phyloP scores from a whole-genome alignment of 2,329 filamentous ascomycete genomes.

The Talaromyces sp. region DNA sequence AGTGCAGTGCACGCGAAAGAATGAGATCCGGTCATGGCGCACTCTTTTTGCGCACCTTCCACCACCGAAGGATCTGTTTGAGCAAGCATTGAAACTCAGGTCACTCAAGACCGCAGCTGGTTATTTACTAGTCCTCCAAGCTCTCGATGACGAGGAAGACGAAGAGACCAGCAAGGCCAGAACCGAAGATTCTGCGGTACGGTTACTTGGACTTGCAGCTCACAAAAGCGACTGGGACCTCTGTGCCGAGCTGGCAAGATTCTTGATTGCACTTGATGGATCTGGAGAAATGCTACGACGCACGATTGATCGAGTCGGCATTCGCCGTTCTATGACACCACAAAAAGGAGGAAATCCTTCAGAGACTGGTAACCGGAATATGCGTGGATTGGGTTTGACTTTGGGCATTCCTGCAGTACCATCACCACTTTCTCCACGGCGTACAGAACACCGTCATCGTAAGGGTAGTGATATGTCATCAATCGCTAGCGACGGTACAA shows the following conservation, averaged over 20 bases:
- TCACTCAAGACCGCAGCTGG: slow-evolving; percentile 92
- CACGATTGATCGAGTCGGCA: slow-evolving; percentile 42
- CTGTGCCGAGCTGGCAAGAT: slow-evolving; percentile 91
- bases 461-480: slow-evolving; percentile 21
- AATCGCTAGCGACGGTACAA: slow-evolving; percentile 15
- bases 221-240: slow-evolving; percentile 88
- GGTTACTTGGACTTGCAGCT: slow-evolving; percentile 76
- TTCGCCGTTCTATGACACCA: slow-evolving; percentile 24
- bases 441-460: slow-evolving; percentile 11
- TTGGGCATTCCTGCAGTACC: slow-evolving; percentile 35
- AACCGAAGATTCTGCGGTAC: slow-evolving; percentile 60
- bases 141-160: slow-evolving; percentile 57
- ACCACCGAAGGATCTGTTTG: slow-evolving; percentile 85
- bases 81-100: slow-evolving; percentile 80
- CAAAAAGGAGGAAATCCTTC: slow-evolving; percentile 3
- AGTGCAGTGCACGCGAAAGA: slow-evolving; percentile 95
- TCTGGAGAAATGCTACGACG: slow-evolving; percentile 69
- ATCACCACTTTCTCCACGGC: slow-evolving; percentile 23
- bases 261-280: slow-evolving; percentile 87
- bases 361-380: slow-evolving; percentile 26
- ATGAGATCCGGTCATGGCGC: slow-evolving; percentile 89
- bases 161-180: slow-evolving; percentile 52
- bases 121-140: slow-evolving; percentile 92
- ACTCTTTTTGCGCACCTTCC: slow-evolving; percentile 90
- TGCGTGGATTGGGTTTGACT: slow-evolving; percentile 36